Evolutionary conservation across 1,284 basidiomycete species (phyloP), one percentile per base, ranked within the genome.

Genomic region (Tilletia horrida): DNA sequence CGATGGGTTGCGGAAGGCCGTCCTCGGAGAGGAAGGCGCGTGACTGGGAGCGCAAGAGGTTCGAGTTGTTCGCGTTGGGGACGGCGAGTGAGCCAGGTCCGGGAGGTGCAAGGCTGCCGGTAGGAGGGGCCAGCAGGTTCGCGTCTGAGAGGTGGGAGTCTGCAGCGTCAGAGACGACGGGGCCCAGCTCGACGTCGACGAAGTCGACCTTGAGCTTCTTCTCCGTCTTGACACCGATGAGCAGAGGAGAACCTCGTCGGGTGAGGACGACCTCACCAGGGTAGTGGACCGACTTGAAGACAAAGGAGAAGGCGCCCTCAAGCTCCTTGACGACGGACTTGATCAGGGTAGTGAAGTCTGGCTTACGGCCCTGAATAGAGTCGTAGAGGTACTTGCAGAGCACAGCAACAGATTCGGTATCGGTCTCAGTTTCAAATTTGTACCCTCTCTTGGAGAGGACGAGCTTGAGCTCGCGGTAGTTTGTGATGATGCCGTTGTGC

Each of bases 201-300:
- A 98, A 98, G 85, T 98, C 96, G 63, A 97, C 95, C 86, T 99
- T 99, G 82, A 99, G 88, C 85, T 98, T 98, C 87, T 95, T 94
- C 83, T 98, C 95, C 43, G 96, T 97, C 90, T 98, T 98, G 83
- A 99, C 95, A 85, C 96, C 96, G 80, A 98, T 90, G 67, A 98
- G 85, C 31, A 99, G 88, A 27, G 96, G 96, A 31, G 95, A 98
- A 79, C 96, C 96, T 79, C 96, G 92, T 78, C 94, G 92, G 69
- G 94, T 92, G 67, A 92, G 91, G 72, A 98, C 93, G 72, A 96
- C 88, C 84, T 98, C 92, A 7, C 95, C 92, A 63, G 96, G 96
- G 87, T 89, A 99, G 85, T 98, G 93, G 45, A 84, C 84, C 18
- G 94, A 97, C 86, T 97, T 98, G 91, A 98, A 97, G 77, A 97